phyloP scores from a whole-genome alignment of 495 filamentous ascomycete species.

The Chaetomium cochliodes region DNA sequence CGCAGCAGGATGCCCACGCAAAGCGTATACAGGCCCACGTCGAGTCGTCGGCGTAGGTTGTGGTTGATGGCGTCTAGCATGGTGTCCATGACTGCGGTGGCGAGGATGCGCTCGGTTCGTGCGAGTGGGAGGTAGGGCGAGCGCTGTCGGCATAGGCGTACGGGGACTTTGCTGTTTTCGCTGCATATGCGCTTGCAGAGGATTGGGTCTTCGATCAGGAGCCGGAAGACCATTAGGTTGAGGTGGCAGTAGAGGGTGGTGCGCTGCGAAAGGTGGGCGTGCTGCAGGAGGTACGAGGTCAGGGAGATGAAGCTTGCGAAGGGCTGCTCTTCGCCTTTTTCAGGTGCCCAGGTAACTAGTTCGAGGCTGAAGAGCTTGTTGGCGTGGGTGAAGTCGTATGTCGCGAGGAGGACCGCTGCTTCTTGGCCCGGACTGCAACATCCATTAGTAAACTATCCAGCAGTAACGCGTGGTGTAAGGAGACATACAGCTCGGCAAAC shows the following conservation, averaged over 20 bases:
- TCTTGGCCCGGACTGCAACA: constrained; percentile 68
- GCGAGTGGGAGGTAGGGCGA: constrained; percentile 82
- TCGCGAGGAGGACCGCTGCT: constrained; percentile 74
- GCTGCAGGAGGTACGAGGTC: constrained; percentile 88
- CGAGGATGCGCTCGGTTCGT: constrained; percentile 65
- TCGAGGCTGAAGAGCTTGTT: constrained; percentile 95
- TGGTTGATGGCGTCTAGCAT: constrained; percentile 90
- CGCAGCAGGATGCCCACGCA: constrained; percentile 78
- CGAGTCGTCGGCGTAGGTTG: constrained; percentile 81
- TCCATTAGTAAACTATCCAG: neutral
- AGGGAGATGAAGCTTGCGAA: constrained; percentile 83
- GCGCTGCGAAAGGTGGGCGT: constrained; percentile 80
- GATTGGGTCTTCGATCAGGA: constrained; percentile 81
- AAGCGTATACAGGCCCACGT: constrained; percentile 79
- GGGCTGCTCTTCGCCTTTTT: constrained; percentile 69
- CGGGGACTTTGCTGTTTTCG: constrained; percentile 69
- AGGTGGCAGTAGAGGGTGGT: constrained; percentile 78
- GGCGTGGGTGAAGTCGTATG: constrained; percentile 89
- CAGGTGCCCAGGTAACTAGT: constrained; percentile 63
- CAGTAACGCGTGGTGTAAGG: neutral
- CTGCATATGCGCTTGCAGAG: constrained; percentile 83
- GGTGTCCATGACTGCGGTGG: constrained; percentile 75
- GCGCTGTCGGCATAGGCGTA: constrained; percentile 86
- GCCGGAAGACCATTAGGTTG: constrained; percentile 76
- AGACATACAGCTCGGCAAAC: constrained; percentile 60